Evolutionary conservation across 352 stramenopile species (phyloP), one percentile per base, ranked within the genome.

Genomic region (Phytophthora vignae): DNA sequence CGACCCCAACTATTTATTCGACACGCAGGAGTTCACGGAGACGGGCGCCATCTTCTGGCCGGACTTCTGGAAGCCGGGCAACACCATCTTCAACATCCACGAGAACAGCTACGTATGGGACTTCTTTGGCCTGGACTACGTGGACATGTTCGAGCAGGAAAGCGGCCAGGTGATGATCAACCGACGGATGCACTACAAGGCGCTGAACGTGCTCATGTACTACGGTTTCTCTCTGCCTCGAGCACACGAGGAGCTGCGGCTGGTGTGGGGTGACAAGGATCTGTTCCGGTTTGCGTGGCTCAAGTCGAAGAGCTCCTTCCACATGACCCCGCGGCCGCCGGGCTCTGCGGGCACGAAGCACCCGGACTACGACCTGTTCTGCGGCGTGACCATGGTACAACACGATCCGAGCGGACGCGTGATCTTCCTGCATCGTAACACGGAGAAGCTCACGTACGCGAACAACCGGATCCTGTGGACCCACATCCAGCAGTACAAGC

Each of bases 251-350:
- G 55, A 77, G 17, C 53, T 94, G 57, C 67, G 69, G 8, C 78
- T 95, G 11, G 77, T 93, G 38, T 94, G 85, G 85, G 88, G 88
- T 11, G 88, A 96, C 71, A 96, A 96, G 62, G 88, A 95, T 59
- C 55, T 95, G 5, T 96, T 94, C 62, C 87, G 88, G 15, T 85
- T 96, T 15, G 86, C 86, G 49, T 95, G 88, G 88, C 68, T 90
- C 29, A 93, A 93, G 69, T 89, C 85, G 2, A 79, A 89, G 15
- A 91, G 73, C 64, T 64, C 71, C n/a, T 94, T 92, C 60, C 58
- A 88, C 71, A 90, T 93, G 74, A 87, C 90, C 14, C 12, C 62
- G 27, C 64, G 69, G 3, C 84, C 86, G 7, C 86, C 86, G 0
- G 85, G 78, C 0, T 75, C 84, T 0, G 88, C 83, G 0, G 87